Base-by-base conservation (phyloP, 257 asterid species). In the Nicotiana obtusifolia region DNA sequence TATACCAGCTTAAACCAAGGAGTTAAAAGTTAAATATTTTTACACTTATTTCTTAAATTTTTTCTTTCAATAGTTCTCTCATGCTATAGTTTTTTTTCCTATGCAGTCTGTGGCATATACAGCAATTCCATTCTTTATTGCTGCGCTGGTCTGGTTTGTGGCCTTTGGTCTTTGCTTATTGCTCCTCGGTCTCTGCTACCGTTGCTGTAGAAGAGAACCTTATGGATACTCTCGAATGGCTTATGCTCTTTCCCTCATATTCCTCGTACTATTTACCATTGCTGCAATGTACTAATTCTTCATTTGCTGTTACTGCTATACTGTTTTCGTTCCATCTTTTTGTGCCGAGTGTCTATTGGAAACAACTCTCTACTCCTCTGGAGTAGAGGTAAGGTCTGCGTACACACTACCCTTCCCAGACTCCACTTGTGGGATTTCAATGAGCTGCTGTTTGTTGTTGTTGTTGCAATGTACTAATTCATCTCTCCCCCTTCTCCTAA, bases 141-240 rank as follows among this genome's bases (percentile, higher is more conserved):
- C 64, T 3, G 73, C 80, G 13, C 61, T 56, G 35, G 15, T 81
- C 53, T 81, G 84, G 84, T 69, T 81, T 77, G 17, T 81, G 57
- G 15, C 69, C 8, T 57, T 81, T 69, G 80, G 80, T 33, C 19
- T 81, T 14, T 81, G 84, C 61, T 69, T 81, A 10, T 81, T 68
- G 22, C 49, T 62, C 35, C 16, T 69, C n/a, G 59, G 64, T 41
- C 3, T 81, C 33, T 37, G 80, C 24, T 81, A 57, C 4, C 53
- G 31, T 49, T 81, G 84, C 73, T 69, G 49, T 28, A 37, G 65
- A 52, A 60, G 84, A 28, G 53, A 81, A 56, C 44, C 60, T 37
- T 69, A 69, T 69, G 84, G 84, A 76, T 81, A 81, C 49, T 57
- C 80, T 69, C 7, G 22, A n/a, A 22, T 24, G 49, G 84, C 84